Evolutionary conservation across 1,284 basidiomycete species (phyloP).

Genomic region (Boletellus deceptivus): DNA sequence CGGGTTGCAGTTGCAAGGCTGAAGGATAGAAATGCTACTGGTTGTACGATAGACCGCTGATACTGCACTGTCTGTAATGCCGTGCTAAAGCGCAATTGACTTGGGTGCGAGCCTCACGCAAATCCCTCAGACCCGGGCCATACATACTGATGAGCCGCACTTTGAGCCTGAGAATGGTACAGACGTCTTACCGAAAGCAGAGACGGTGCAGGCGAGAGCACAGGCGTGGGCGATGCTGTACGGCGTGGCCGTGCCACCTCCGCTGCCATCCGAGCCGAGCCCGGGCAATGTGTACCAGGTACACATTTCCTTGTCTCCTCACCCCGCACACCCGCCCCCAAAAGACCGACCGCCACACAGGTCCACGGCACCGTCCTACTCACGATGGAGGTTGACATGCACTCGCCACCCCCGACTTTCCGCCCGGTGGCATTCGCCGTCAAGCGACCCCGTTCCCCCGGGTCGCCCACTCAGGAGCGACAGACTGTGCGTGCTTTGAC

Average conservation of each 20-base stretch:
- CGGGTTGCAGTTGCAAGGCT: constrained; percentile 49
- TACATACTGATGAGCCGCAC: too few species aligned
- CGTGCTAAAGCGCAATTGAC: constrained; percentile 9
- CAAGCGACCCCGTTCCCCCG: constrained; percentile 61
- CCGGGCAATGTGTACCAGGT: background rate
- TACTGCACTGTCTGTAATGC: constrained; percentile 7
- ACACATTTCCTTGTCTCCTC: constrained; percentile 1
- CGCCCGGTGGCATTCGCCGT: constrained; percentile 26
- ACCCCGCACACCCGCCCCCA: background rate
- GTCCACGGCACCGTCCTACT: background rate
- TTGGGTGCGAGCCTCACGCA: too few species aligned
- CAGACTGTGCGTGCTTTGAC: constrained; percentile 44
- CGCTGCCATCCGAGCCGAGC: background rate
- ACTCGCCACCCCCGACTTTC: constrained; percentile 39
- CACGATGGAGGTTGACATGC: constrained; percentile 53
- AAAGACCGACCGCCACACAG: background rate
- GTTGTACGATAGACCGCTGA: constrained; percentile 12
- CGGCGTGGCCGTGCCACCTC: constrained; percentile 14
- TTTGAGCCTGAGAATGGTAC: too few species aligned
- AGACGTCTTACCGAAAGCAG: too few species aligned
- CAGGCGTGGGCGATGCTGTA: constrained; percentile 1
- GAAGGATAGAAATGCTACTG: constrained; percentile 5
- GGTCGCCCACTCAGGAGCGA: constrained; percentile 45
- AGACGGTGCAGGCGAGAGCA: too few species aligned
- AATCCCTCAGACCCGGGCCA: too few species aligned